Evolutionary conservation across 2,329 filamentous ascomycete species (phyloP).

Genomic region (Aspergillus uvarum): DNA sequence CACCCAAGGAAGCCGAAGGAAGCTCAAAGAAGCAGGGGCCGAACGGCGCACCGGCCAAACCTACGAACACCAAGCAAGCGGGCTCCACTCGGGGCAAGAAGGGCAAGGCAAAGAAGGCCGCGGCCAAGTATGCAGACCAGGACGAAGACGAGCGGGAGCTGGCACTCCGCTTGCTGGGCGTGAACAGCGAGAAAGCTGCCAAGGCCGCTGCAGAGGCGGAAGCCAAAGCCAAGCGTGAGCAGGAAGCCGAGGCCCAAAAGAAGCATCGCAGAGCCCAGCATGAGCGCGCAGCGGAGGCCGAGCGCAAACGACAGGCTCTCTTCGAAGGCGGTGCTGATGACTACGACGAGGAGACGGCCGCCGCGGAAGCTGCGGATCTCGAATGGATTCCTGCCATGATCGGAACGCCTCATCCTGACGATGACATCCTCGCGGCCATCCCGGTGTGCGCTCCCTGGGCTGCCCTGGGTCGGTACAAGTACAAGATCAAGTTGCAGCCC

Average conservation of each 20-base stretch:
- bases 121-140: slow-evolving; percentile 86
- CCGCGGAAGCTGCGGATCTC: slow-evolving; percentile 51
- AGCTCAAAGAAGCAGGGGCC: slow-evolving; percentile 14
- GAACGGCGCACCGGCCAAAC: slow-evolving; percentile 20
- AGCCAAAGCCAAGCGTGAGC: slow-evolving; percentile 68
- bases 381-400: slow-evolving; percentile 67
- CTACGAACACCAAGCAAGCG: slow-evolving; percentile 18
- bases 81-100: slow-evolving; percentile 66
- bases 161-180: slow-evolving; percentile 83
- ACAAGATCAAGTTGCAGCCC: slow-evolving; percentile 92
- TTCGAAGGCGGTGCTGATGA: slow-evolving; percentile 65
- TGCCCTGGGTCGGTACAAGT: slow-evolving; percentile 71
- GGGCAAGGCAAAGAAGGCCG: slow-evolving; percentile 81
- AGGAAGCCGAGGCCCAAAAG: slow-evolving; percentile 68
- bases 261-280: slow-evolving; percentile 79
- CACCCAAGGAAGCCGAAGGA: slow-evolving; percentile 13
- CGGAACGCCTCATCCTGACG: slow-evolving; percentile 73
- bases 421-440: slow-evolving; percentile 66
- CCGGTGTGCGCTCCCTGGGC: slow-evolving; percentile 64
- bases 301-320: slow-evolving; percentile 67
- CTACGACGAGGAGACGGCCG: slow-evolving; percentile 54
- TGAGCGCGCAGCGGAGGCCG: slow-evolving; percentile 66
- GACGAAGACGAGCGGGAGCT: slow-evolving; percentile 88
- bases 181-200: slow-evolving; percentile 54
- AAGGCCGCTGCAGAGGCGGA: slow-evolving; percentile 60